Conservation (phyloP, 148 eudicot genomes). For the Camellia granthamiana region DNA sequence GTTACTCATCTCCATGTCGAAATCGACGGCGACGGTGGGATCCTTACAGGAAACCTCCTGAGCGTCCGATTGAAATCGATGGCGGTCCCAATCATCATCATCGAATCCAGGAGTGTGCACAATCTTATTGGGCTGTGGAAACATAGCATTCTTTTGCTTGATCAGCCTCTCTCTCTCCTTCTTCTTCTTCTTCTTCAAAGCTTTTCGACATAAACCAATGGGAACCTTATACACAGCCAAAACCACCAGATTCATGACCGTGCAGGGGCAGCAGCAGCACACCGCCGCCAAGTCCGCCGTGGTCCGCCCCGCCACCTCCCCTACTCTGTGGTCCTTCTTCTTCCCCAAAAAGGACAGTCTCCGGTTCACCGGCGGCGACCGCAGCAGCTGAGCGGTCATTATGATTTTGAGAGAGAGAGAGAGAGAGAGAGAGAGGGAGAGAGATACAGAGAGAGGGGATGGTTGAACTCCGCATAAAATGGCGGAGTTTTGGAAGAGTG, state of each 20-base stretch:
- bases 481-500: too few species aligned
- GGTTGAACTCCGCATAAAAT: background rate
- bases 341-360: background rate
- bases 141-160: constrained; percentile 21
- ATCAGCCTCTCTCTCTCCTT: constrained; percentile 11
- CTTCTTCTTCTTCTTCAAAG: constrained; percentile 28
- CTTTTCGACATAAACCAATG: constrained; percentile 35
- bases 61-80: constrained; percentile 21
- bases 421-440: background rate
- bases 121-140: background rate
- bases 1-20: constrained; percentile 48
- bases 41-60: constrained; percentile 24
- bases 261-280: constrained; percentile 74
- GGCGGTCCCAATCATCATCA: constrained; percentile 31
- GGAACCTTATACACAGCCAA: constrained; percentile 58
- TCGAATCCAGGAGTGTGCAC: constrained; percentile 11
- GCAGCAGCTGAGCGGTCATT: background rate
- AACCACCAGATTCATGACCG: constrained; percentile 39
- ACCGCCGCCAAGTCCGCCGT: constrained; percentile 72
- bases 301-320: constrained; percentile 71
- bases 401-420: too few species aligned
- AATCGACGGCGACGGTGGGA: constrained; percentile 21
- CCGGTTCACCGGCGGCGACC: background rate
- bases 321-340: constrained; percentile 18
- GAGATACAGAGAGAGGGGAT: background rate